Conservation (phyloP, 2,329 filamentous ascomycete species). For the Exophiala calicioides region DNA sequence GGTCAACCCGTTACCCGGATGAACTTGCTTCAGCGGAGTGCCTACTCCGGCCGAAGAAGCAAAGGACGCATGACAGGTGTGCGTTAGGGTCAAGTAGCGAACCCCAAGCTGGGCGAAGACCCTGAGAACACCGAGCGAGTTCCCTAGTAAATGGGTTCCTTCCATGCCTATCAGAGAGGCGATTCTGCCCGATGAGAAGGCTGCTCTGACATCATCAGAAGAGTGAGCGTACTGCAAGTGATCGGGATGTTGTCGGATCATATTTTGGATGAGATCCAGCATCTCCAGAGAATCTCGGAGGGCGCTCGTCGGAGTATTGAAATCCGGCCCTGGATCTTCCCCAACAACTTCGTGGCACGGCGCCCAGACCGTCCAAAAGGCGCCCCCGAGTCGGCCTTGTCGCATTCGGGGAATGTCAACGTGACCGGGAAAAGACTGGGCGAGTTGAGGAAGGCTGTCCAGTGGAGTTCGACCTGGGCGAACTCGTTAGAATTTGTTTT, state of each 20-base stretch:
- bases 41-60: constrained; percentile 30
- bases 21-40: constrained; percentile 11
- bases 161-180: constrained; percentile 34
- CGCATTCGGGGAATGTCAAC: constrained; percentile 76
- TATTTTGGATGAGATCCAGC: constrained; percentile 22
- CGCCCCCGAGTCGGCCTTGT: constrained; percentile 72
- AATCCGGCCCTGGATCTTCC: constrained; percentile 6
- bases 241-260: constrained; percentile 16
- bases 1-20: constrained; percentile 27
- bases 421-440: constrained; percentile 67
- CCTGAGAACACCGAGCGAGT: constrained; percentile 31
- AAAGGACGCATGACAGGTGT: constrained; percentile 36
- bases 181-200: constrained; percentile 29
- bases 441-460: constrained; percentile 36
- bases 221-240: constrained; percentile 16
- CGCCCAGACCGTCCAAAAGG: constrained; percentile 87
- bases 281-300: constrained; percentile 22
- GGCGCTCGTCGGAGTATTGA: constrained; percentile 11
- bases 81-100: constrained; percentile 32
- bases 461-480: too few species aligned
- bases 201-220: constrained; percentile 12
- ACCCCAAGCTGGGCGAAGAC: constrained; percentile 31
- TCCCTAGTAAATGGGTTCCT: constrained; percentile 34
- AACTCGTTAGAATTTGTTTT: too few species aligned
- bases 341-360: constrained; percentile 70